Percentiles rank a stretch among this genome's conserved stretches.
Evolutionary conservation across 176 grass and related monocot genomes (phyloP).

Genomic region (Alopecurus myosuroides): DNA sequence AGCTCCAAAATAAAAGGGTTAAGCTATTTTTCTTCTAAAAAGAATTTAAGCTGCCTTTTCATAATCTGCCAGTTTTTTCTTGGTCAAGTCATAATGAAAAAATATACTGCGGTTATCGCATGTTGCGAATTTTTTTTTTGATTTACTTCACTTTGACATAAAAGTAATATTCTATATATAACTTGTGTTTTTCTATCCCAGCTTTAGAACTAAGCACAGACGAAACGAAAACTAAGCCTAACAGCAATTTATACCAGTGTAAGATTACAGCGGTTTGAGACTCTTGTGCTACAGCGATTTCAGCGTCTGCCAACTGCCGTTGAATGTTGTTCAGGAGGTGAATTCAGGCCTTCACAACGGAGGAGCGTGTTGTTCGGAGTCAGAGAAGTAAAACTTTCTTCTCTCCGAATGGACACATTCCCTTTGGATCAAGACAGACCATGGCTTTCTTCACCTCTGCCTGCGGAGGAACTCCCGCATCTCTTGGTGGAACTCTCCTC

Average conservation of each 20-base stretch:
- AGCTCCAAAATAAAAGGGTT: no score
- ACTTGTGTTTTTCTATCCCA: neutral
- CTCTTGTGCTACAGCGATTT: neutral
- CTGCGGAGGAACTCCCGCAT: slow-evolving; percentile 81
- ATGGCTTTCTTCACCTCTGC: slow-evolving; percentile 32
- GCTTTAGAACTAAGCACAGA: neutral
- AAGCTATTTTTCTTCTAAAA: no score
- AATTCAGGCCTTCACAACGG: neutral
- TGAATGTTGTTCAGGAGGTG: neutral
- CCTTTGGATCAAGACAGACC: neutral
- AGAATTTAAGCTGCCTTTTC: no score
- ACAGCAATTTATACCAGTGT: no score
- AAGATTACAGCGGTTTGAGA: neutral
- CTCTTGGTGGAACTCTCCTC: slow-evolving; percentile 58
- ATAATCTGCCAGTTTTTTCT: no score
- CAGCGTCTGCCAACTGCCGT: no score
- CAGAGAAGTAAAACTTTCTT: neutral
- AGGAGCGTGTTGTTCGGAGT: neutral
- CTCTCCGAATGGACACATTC: neutral
- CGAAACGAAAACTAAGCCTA: neutral
- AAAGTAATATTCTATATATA: neutral
- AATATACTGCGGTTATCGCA: no score
- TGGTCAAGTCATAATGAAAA: no score
- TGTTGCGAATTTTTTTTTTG: no score
- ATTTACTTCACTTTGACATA: no score